Evolutionary conservation across 2,329 filamentous ascomycete genomes (phyloP).

Genomic region (Aspergillus caelatus): DNA sequence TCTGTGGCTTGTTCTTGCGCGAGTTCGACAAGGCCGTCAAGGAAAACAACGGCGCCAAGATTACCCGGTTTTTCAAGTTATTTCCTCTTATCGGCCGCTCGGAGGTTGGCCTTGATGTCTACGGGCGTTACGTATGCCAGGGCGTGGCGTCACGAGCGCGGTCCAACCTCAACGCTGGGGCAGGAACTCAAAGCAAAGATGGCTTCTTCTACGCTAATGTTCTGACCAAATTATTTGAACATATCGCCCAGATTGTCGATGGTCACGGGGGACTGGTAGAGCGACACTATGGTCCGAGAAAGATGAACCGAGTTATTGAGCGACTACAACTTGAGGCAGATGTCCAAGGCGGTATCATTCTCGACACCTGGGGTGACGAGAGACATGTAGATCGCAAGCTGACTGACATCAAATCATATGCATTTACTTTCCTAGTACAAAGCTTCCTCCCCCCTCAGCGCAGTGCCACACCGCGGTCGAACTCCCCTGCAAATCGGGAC

Average conservation of each 20-base stretch:
- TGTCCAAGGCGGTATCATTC: slow-evolving; percentile 90
- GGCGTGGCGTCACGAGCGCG: slow-evolving; percentile 86
- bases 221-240: slow-evolving; percentile 90
- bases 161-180: slow-evolving; percentile 72
- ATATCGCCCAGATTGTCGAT: slow-evolving; percentile 96
- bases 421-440: slow-evolving; percentile 94
- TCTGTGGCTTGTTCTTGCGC: slow-evolving; percentile 86
- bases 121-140: slow-evolving; percentile 93
- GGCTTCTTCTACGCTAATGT: slow-evolving; percentile 90
- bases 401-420: slow-evolving; percentile 96
- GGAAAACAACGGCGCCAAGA: slow-evolving; percentile 83
- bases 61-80: slow-evolving; percentile 96
- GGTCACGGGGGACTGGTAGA: slow-evolving; percentile 89
- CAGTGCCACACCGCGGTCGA: slow-evolving; percentile 68
- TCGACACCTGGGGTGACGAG: slow-evolving; percentile 95
- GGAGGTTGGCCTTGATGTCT: slow-evolving; percentile 89
- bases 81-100: slow-evolving; percentile 91
- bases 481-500: slow-evolving; percentile 71
- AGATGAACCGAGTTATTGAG: slow-evolving; percentile 94
- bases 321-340: slow-evolving; percentile 92
- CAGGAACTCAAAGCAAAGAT: slow-evolving; percentile 67
- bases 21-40: slow-evolving; percentile 92
- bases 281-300: slow-evolving; percentile 86
- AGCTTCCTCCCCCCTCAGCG: slow-evolving; percentile 81
- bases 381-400: slow-evolving; percentile 79